Evolutionary conservation across 495 filamentous ascomycete genomes (phyloP).

Genomic region (Trichoderma gamsii): DNA sequence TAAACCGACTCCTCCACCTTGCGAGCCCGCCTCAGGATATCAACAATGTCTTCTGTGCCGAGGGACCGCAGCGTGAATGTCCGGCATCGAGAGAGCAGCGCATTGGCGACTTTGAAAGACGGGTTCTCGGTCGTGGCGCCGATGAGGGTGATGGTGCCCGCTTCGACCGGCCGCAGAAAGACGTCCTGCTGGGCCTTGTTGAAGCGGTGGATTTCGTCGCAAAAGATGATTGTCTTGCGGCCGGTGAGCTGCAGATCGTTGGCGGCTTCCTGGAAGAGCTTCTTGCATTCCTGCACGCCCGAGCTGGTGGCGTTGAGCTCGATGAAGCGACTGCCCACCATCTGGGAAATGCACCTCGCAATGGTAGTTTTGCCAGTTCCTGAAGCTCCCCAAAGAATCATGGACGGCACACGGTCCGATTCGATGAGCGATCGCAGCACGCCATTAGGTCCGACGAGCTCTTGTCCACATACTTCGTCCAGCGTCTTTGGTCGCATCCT

Average conservation of each 20-base stretch:
- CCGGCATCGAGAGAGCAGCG: slow-evolving; percentile 81
- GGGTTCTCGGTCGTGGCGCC: slow-evolving; percentile 97
- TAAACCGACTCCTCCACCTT: slow-evolving; percentile 42
- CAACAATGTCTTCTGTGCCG: slow-evolving; percentile 58
- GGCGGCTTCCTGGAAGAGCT: slow-evolving; percentile 79
- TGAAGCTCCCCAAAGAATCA: slow-evolving; percentile 90
- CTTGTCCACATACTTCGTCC: slow-evolving; percentile 86
- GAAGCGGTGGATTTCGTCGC: slow-evolving; percentile 95
- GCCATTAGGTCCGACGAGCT: slow-evolving; percentile 77
- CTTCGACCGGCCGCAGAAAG: slow-evolving; percentile 88
- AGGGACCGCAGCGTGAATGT: slow-evolving; percentile 81
- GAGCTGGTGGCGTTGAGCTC: slow-evolving; percentile 93
- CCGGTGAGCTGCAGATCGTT: slow-evolving; percentile 78
- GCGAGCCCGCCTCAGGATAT: slow-evolving; percentile 71
- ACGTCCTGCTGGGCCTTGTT: slow-evolving; percentile 92
- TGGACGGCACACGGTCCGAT: slow-evolving; percentile 77
- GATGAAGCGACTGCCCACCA: slow-evolving; percentile 76
- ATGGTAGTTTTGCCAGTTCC: slow-evolving; percentile 98
- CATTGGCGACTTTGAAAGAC: slow-evolving; percentile 86
- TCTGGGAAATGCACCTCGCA: slow-evolving; percentile 81
- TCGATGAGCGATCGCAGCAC: slow-evolving; percentile 88
- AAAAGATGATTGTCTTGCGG: slow-evolving; percentile 91
- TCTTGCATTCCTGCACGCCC: slow-evolving; percentile 91
- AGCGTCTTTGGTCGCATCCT: slow-evolving; percentile 83
- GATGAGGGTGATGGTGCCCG: slow-evolving; percentile 83